Evolutionary conservation across 164 flowering plant species (phyloP).

Genomic region (Taxillus chinensis): DNA sequence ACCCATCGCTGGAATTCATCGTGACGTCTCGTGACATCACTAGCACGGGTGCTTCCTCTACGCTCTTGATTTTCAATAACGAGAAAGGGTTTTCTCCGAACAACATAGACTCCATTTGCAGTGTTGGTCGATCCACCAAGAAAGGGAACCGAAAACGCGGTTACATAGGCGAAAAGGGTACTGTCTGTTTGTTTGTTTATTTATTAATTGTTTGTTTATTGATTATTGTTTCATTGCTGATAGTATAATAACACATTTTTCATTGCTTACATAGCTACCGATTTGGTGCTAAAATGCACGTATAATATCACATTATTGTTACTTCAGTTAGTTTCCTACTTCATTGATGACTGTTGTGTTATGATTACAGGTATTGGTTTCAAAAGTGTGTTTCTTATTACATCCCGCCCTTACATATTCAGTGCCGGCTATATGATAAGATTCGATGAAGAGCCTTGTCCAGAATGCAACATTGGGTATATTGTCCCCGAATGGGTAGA

Average conservation of each 20-base stretch:
- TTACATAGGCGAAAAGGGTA: conserved; percentile 73
- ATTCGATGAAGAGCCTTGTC: conserved; percentile 44
- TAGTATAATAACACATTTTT: too few relatives aligned
- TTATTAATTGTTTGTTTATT: too few relatives aligned
- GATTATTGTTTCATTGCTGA: too few relatives aligned
- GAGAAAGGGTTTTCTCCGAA: conserved; percentile 50
- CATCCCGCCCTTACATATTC: conserved; percentile 50
- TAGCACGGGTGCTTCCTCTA: conserved; percentile 48
- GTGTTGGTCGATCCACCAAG: conserved; percentile 61
- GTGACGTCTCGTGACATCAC: conserved; percentile 55
- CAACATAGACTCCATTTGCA: conserved; percentile 61
- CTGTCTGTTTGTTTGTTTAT: too few relatives aligned
- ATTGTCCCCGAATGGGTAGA: conserved; percentile 73
- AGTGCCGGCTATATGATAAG: conserved; percentile 62
- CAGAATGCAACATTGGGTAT: conserved; percentile 40
- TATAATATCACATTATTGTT: too few relatives aligned
- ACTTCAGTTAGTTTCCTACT: too few relatives aligned
- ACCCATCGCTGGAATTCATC: conserved; percentile 55
- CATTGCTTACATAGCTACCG: too few relatives aligned
- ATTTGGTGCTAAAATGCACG: too few relatives aligned
- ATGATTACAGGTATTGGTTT: conserved; percentile 54
- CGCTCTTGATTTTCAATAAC: conserved; percentile 52
- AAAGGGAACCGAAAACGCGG: conserved; percentile 45
- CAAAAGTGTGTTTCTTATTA: conserved; percentile 64
- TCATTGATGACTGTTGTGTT: too few relatives aligned